Evolutionary conservation across 129 eudicot genomes (phyloP).

Genomic region (Sambucus nigra): DNA sequence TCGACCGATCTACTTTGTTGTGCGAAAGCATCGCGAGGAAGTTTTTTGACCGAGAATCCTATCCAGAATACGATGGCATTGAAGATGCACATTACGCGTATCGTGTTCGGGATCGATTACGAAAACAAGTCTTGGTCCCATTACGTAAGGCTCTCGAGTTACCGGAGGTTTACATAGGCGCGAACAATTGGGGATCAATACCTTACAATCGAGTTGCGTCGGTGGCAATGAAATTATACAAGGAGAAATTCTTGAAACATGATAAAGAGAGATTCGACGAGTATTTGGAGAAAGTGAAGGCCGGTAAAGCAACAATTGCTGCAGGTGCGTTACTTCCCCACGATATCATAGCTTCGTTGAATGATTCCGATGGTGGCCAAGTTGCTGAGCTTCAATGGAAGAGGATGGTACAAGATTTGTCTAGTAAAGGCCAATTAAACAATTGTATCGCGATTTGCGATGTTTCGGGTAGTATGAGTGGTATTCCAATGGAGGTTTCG

Average conservation of each 20-base stretch:
- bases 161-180: constrained; percentile 9
- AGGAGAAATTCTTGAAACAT: constrained; percentile 6
- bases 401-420: constrained; percentile 13
- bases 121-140: constrained; percentile 11
- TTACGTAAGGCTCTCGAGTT: constrained; percentile 7
- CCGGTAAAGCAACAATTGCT: not conserved
- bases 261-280: not conserved
- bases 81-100: constrained; percentile 14
- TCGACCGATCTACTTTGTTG: constrained; percentile 5
- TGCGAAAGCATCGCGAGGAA: constrained; percentile 20
- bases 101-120: constrained; percentile 7
- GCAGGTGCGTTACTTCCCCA: not conserved
- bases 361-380: not conserved
- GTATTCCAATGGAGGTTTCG: constrained; percentile 19
- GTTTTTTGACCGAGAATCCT: constrained; percentile 3
- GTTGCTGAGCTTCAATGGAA: constrained; percentile 16
- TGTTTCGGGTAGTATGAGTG: constrained; percentile 24
- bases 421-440: constrained; percentile 14
- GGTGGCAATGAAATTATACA: not conserved
- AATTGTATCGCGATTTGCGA: constrained; percentile 29
- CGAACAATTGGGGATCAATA: constrained; percentile 1
- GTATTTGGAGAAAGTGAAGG: not conserved
- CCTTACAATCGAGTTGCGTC: constrained; percentile 8
- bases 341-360: not conserved
- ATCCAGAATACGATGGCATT: constrained; percentile 1